phyloP scores from a whole-genome alignment of 257 asterid species.

The Rubia yunnanensis region DNA sequence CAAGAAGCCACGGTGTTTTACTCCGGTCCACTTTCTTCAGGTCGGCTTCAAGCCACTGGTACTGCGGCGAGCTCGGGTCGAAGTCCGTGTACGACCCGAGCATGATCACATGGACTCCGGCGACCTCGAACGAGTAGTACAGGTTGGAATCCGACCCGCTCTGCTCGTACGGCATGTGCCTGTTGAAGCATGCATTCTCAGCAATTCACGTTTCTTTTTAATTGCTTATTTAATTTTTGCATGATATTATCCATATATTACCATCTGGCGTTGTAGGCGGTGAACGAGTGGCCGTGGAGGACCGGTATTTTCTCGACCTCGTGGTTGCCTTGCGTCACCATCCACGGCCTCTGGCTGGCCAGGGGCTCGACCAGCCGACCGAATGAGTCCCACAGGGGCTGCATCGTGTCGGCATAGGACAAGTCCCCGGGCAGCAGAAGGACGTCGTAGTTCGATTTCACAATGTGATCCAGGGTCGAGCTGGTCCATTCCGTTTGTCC shows the following conservation, averaged over 20 bases:
- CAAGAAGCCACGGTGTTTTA: conserved; percentile 71
- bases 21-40: conserved; percentile 38
- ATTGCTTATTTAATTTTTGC: no score
- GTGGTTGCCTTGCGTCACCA: conserved; percentile 94
- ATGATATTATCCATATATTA: no score
- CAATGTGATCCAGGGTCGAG: conserved; percentile 56
- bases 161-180: conserved; percentile 65
- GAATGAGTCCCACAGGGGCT: conserved; percentile 63
- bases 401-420: conserved; percentile 49
- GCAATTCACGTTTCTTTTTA: no score
- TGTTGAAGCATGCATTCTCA: no score
- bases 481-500: conserved; percentile 79
- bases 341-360: conserved; percentile 77
- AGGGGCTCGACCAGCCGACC: conserved; percentile 59
- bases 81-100: conserved; percentile 77
- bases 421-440: conserved; percentile 64
- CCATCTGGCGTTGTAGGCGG: conserved; percentile 80
- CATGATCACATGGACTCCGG: conserved; percentile 73
- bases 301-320: conserved; percentile 48
- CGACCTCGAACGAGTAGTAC: conserved; percentile 67
- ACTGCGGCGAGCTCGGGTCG: conserved; percentile 48
- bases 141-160: conserved; percentile 70
- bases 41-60: conserved; percentile 52
- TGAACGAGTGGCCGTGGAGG: conserved; percentile 25
- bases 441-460: conserved; percentile 43